Base-by-base conservation (phyloP, 306 rosid genomes). In the Parietaria judaica region DNA sequence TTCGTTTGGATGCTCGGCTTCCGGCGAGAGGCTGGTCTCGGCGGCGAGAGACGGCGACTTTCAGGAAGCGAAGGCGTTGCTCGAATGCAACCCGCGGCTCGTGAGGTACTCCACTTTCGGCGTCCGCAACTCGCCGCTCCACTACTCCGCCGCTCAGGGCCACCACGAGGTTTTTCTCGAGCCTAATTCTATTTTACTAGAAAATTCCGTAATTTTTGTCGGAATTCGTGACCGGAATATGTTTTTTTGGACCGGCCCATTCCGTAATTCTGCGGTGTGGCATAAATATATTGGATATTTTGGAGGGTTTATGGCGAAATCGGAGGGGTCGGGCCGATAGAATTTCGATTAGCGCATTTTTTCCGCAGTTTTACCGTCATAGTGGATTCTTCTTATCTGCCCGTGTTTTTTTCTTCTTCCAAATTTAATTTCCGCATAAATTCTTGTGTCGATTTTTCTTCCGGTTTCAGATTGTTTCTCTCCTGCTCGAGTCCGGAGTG, bases 21-120 rank as follows among this genome's bases (percentile, higher is more conserved):
- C 99, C 5, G 96, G 99, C 57, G 99, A 92, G 81, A 80, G 96
- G 11, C 70, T 92, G 58, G 96, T 92, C 69, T 92, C 99, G 15
- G 99, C 99, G 6, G 99, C 99, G 58, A 82, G 99, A 78, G 99
- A 92, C 77, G 99, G 99, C 3, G 99, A 88, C 69, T 60, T 88
- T 81, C 99, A 84, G 80, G 99, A 92, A 70, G 99, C 99, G 56
- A 89, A 82, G 80, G 96, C 96, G 66, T 74, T 92, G 57, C 77
- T 92, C 83, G 95, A 88, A 12, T 88, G 76, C 68, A 92, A 92
- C 66, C 99, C 96, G 1, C 95, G 99, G 58, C 84, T 92, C 39
- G 99, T 89, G 11, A 84, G 94, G 73, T 92, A 88, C 76, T 86
- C 96, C 0, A 92, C 99, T 51, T 92, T 92, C 2, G 96, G 99